A percentile compares a stretch with the other conserved stretches of the same genome.
Conservation (phyloP, 139 green algal genomes). For the Choricystis sp. region DNA sequence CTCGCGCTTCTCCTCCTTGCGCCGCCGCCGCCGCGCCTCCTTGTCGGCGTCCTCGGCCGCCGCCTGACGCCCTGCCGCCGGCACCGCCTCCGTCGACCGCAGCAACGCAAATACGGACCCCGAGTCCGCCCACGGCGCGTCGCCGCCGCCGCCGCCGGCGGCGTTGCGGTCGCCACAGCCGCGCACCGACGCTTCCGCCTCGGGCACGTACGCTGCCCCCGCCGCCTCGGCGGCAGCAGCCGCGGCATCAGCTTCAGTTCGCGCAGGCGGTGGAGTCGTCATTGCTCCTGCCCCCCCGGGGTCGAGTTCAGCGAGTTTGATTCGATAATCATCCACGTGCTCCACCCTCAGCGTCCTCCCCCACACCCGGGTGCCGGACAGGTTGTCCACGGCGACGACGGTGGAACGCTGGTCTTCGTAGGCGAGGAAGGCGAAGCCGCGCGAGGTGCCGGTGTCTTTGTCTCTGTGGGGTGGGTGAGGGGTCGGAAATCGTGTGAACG, state of each 20-base stretch:
- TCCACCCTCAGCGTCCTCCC: conserved; percentile 77
- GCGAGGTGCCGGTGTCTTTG: conserved; percentile 46
- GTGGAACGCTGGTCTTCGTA: conserved; percentile 98
- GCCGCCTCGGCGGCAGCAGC: not conserved
- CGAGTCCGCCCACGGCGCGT: conserved; percentile 19
- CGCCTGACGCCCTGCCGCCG: not conserved
- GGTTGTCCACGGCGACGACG: conserved; percentile 91
- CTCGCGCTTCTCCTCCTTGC: not conserved
- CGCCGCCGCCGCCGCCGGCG: conserved; percentile 1
- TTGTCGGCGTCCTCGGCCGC: not conserved
- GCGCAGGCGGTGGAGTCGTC: not conserved
- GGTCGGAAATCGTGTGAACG: not conserved
- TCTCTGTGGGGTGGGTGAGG: conserved; percentile 9
- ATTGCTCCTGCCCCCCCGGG: not conserved
- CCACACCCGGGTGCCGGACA: conserved; percentile 71
- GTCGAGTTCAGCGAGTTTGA: conserved; percentile 52
- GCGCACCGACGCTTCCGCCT: not conserved
- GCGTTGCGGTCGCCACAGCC: not conserved
- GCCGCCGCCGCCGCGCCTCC: too few species aligned
- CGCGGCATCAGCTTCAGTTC: not conserved
- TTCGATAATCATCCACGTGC: conserved; percentile 93
- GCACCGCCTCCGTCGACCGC: not conserved
- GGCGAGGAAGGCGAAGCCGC: conserved; percentile 88
- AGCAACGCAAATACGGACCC: conserved; percentile 22
- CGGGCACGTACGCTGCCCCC: not conserved